These are phyloP conservation scores for Phycomyces nitens DNA, from an alignment of 192 early-diverging fungal genomes.

Conservation along the genomic window DNA sequence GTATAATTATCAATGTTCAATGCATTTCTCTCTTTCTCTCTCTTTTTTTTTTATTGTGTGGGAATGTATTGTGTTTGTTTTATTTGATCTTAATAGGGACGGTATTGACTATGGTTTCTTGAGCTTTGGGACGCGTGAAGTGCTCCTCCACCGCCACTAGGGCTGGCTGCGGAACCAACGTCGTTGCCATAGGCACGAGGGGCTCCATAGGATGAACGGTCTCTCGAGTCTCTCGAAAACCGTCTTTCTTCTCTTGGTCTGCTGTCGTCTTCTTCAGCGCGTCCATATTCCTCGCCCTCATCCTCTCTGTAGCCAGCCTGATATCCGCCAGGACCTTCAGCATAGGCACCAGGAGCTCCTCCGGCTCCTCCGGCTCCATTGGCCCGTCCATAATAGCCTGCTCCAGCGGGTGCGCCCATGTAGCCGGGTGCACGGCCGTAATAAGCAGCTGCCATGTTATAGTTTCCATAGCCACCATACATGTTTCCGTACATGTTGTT, in stretches of 20 bases:
- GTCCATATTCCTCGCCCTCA: conserved; percentile 20
- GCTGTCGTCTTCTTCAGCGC: conserved; percentile 2
- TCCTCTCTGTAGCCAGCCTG: conserved; percentile 22
- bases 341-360: conserved; percentile 32
- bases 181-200: conserved; percentile 21
- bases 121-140: conserved; percentile 37
- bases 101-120: conserved; percentile 37
- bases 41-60: conserved; percentile 11
- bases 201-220: background rate
- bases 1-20: no score
- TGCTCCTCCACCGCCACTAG: conserved; percentile 30
- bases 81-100: conserved; percentile 31
- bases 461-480: conserved; percentile 39
- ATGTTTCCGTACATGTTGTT: conserved; percentile 28
- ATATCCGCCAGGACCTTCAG: conserved; percentile 27
- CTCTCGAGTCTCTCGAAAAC: conserved; percentile 10
- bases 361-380: conserved; percentile 21
- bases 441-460: conserved; percentile 31
- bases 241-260: background rate
- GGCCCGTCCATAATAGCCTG: conserved; percentile 18
- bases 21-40: background rate
- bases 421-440: conserved; percentile 27
- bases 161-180: conserved; percentile 14
- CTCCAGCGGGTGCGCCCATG: conserved; percentile 15
- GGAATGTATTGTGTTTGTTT: conserved; percentile 3